These are phyloP conservation scores for Talaromyces marneffei DNA, from an alignment of 2,329 filamentous ascomycete genomes.

Conservation along the genomic window DNA sequence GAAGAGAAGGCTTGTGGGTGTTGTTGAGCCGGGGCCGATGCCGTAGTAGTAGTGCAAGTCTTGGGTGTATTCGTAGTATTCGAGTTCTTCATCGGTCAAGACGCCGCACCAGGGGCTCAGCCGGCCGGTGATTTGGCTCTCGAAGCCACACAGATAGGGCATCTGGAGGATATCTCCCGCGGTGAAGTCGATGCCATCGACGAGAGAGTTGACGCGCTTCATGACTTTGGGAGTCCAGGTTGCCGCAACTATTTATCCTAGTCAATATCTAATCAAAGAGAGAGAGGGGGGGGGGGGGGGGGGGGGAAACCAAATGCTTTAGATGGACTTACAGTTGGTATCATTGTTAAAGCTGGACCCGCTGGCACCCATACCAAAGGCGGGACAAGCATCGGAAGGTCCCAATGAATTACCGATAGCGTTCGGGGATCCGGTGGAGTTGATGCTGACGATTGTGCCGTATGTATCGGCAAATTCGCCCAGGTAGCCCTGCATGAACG, in stretches of 20 bases:
- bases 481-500: conserved; percentile 58
- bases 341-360: background rate
- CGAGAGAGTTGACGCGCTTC: conserved; percentile 49
- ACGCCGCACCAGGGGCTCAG: conserved; percentile 59
- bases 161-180: conserved; percentile 52
- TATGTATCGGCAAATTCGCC: conserved; percentile 49
- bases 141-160: conserved; percentile 66
- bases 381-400: conserved; percentile 58
- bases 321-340: conserved; percentile 5
- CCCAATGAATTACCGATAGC: conserved; percentile 58
- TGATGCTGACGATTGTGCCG: conserved; percentile 55
- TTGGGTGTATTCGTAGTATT: conserved; percentile 61
- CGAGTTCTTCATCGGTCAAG: conserved; percentile 57
- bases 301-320: too few relatives aligned
- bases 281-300: too few relatives aligned
- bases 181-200: conserved; percentile 52
- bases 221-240: background rate
- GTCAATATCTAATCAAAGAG: background rate
- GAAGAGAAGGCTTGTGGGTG: conserved; percentile 53
- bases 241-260: background rate
- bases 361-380: conserved; percentile 49
- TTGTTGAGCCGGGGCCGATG: conserved; percentile 49
- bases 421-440: conserved; percentile 45
- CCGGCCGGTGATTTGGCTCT: conserved; percentile 59
- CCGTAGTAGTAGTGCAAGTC: conserved; percentile 66